phyloP scores from a whole-genome alignment of 2,329 filamentous ascomycete genomes.

The Zelopaecilomyces penicillatus region DNA sequence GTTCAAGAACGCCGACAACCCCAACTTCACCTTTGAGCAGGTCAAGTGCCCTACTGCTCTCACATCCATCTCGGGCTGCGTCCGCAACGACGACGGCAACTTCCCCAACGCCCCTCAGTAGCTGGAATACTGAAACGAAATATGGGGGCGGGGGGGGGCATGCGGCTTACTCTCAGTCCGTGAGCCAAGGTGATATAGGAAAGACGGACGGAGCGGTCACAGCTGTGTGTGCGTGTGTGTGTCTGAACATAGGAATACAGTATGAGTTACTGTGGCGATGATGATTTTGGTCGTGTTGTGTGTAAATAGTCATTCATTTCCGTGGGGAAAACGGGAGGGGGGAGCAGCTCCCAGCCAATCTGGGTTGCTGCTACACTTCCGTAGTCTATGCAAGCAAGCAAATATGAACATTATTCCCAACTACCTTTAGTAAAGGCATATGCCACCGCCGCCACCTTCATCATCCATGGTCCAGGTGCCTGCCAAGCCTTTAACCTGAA shows the following conservation, averaged over 20 bases:
- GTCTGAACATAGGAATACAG: too few relatives aligned
- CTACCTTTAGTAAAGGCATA: conserved; percentile 41
- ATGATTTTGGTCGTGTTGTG: too few relatives aligned
- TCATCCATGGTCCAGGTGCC: conserved; percentile 88
- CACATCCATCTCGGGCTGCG: conserved; percentile 31
- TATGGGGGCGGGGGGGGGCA: too few relatives aligned
- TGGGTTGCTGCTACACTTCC: too few relatives aligned
- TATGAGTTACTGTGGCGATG: too few relatives aligned
- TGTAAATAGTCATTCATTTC: too few relatives aligned
- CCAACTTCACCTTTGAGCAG: conserved; percentile 44
- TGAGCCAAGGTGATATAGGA: too few relatives aligned
- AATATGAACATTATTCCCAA: neutral
- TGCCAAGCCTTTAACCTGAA: conserved; percentile 59
- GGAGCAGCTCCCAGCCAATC: too few relatives aligned
- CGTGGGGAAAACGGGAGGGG: too few relatives aligned
- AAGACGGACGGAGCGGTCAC: too few relatives aligned
- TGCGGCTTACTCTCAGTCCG: too few relatives aligned
- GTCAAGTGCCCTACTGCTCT: conserved; percentile 47
- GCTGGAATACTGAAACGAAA: neutral
- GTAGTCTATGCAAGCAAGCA: neutral
- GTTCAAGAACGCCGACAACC: conserved; percentile 52
- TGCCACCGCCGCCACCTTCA: conserved; percentile 60
- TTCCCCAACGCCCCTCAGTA: conserved; percentile 14
- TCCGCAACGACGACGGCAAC: conserved; percentile 20
- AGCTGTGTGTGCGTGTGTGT: too few relatives aligned